phyloP scores from a whole-genome alignment of 179 eudicot genomes.

The Corrigiola litoralis region DNA sequence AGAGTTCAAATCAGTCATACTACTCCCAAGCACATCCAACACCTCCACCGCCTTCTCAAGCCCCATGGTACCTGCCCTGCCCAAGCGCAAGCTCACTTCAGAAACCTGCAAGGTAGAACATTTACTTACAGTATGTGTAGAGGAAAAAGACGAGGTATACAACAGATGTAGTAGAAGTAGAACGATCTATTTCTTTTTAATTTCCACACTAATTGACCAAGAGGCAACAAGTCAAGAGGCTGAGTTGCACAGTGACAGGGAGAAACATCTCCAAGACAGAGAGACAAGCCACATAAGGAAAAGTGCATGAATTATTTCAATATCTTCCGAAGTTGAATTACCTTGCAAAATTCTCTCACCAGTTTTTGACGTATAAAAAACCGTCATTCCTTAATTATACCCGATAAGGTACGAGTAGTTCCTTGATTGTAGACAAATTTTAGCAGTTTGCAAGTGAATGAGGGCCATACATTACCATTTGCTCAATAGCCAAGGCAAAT shows the following conservation, averaged over 20 bases:
- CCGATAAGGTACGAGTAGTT: too few relatives aligned
- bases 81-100: conserved; percentile 76
- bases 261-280: not conserved
- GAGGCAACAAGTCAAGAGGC: not conserved
- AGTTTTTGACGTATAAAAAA: too few relatives aligned
- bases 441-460: not conserved
- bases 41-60: conserved; percentile 94
- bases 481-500: not conserved
- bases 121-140: not conserved
- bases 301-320: not conserved
- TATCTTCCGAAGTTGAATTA: too few relatives aligned
- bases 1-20: conserved; percentile 73
- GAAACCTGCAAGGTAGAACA: conserved; percentile 53
- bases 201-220: not conserved
- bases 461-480: not conserved
- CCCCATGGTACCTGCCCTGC: conserved; percentile 54
- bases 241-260: not conserved
- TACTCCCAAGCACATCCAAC: conserved; percentile 94
- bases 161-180: not conserved
- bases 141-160: not conserved
- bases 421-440: not conserved
- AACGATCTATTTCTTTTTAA: too few relatives aligned
- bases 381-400: too few relatives aligned
- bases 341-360: too few relatives aligned
- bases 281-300: not conserved